Evolutionary conservation across 306 rosid genomes (phyloP), one percentile per base, ranked within the genome.

Genomic region (Quercus agrifolia): DNA sequence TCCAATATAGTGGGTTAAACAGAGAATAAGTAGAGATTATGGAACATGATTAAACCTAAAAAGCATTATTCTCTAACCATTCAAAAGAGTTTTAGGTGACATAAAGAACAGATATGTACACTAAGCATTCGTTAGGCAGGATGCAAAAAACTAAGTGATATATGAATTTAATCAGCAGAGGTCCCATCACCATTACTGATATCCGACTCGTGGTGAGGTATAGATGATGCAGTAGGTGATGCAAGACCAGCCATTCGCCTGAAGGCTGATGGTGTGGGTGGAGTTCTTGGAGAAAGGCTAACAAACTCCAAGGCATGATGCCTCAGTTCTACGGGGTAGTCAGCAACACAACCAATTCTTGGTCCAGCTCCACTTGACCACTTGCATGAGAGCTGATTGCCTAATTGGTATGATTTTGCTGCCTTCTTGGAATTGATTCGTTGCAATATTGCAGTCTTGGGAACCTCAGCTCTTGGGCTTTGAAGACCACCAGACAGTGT

Each of bases 291-390:
- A 83, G 97, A 90, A 56, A 95, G 92, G 84, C 83, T 82, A 38
- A 91, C 87, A 78, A 93, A 90, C 78, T 93, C 99, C 77, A 95
- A 81, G 23, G 99, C 99, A 82, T 95, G 98, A 4, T 31, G 76
- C 74, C 98, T 90, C 75, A 95, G 85, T 83, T 93, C 92, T 4
- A 77, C 79, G 13, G 99, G 99, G 78, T 93, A 95, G 77, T 95
- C 99, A 63, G 94, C 93, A 56, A 95, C 94, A 77, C 98, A 95
- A 35, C 99, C 98, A 46, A 95, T 95, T 80, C 99, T 93, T 6
- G 99, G 99, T 54, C 99, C 99, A 51, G 94, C 96, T 76, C 99
- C 99, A 0, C 97, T 90, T 21, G 97, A 89, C 99, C 99, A 95
- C 77, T 81, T 88, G 28, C 84, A 92, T 1, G 94, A 85, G 38